Evolutionary conservation across 1,139 yeast genomes (phyloP).

Genomic region (Lodderomyces metapsilosis): DNA sequence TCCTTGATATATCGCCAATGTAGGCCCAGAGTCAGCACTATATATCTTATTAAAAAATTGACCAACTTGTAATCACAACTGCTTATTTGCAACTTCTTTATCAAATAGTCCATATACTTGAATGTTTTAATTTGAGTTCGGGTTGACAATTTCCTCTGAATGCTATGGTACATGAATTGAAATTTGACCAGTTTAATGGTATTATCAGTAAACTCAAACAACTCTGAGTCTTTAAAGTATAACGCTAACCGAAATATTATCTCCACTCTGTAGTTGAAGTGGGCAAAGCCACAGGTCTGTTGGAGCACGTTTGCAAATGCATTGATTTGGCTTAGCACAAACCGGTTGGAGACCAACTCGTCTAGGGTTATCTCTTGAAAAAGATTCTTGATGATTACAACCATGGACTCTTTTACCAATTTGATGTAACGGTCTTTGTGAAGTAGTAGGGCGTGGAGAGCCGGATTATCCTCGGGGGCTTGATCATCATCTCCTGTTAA

Average conservation of each 20-base stretch:
- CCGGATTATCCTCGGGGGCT: too few relatives aligned
- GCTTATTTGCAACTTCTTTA: not conserved
- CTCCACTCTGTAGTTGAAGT: not conserved
- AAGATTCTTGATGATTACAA: not conserved
- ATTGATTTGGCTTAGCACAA: not conserved
- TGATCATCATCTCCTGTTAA: not conserved
- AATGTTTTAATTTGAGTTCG: not conserved
- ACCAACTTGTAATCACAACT: slow-evolving; percentile 1
- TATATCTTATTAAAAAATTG: slow-evolving; percentile 4
- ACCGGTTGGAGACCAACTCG: not conserved
- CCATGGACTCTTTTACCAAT: slow-evolving; percentile 5
- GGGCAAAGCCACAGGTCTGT: not conserved
- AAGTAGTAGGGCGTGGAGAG: not conserved
- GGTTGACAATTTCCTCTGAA: not conserved
- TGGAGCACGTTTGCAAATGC: not conserved
- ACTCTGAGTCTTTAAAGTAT: slow-evolving; percentile 3
- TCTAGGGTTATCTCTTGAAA: not conserved
- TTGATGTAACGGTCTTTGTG: slow-evolving; percentile 1
- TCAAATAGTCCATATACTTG: slow-evolving; percentile 1
- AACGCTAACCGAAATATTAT: slow-evolving; percentile 1
- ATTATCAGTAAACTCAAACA: not conserved
- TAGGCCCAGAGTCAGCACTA: not conserved
- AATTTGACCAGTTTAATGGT: not conserved
- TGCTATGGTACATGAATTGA: slow-evolving; percentile 3
- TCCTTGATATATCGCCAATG: slow-evolving; percentile 4